Percentiles rank a stretch among this genome's conserved stretches.
Evolutionary conservation across 305 asterid species (phyloP).

Genomic region (Lippia alba): DNA sequence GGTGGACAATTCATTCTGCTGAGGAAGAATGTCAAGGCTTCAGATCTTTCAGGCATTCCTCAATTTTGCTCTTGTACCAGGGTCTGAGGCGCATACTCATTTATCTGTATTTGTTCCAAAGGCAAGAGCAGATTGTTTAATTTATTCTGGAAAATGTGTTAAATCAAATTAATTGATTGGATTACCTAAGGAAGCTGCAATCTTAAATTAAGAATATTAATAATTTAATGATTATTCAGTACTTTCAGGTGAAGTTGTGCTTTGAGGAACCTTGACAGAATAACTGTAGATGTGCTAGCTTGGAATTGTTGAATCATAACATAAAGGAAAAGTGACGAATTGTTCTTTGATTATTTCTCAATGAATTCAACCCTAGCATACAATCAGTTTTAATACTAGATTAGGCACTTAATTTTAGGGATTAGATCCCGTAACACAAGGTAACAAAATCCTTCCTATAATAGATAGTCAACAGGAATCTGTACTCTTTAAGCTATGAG

Average conservation of each 20-base stretch:
- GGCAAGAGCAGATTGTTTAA: conserved; percentile 44
- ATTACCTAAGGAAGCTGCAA: conserved; percentile 5
- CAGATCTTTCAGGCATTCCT: conserved; percentile 70
- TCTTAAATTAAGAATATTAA: conserved; percentile 17
- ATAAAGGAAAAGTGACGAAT: too few relatives aligned
- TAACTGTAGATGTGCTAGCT: conserved; percentile 83
- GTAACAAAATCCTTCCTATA: too few relatives aligned
- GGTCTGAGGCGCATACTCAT: conserved; percentile 76
- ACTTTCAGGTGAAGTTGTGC: conserved; percentile 72
- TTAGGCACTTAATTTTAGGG: too few relatives aligned
- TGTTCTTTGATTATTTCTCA: too few relatives aligned
- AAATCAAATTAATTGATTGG: neutral
- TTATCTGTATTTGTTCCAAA: conserved; percentile 73
- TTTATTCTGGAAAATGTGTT: neutral
- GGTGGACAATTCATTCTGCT: conserved; percentile 81
- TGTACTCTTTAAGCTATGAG: conserved; percentile 83
- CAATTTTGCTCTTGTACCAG: conserved; percentile 63
- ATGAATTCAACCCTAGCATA: too few relatives aligned
- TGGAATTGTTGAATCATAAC: too few relatives aligned
- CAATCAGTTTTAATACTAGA: too few relatives aligned
- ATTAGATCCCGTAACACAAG: too few relatives aligned
- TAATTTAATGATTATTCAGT: conserved; percentile 30
- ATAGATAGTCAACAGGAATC: too few relatives aligned
- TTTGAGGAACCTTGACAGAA: too few relatives aligned
- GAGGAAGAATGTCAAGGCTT: conserved; percentile 73